Evolutionary conservation across 441 rosid species (phyloP).

Genomic region (Erodium moschatum): DNA sequence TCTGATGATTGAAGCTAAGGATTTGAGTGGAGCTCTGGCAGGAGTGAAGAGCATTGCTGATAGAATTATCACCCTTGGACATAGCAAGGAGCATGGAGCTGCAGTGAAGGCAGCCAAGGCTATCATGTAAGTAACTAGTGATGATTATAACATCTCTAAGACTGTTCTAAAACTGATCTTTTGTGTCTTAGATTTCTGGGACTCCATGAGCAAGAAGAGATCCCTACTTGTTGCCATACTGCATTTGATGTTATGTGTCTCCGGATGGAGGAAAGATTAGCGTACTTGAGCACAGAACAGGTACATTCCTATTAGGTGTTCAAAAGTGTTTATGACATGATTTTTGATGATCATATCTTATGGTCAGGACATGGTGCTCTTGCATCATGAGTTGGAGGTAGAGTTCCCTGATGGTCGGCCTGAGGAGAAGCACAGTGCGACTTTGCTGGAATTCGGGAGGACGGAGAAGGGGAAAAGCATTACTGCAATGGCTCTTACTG

Average conservation of each 20-base stretch:
- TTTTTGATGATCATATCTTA: background rate
- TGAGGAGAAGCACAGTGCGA: constrained; percentile 54
- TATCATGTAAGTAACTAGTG: constrained; percentile 38
- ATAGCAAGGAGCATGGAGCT: constrained; percentile 43
- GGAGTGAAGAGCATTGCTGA: constrained; percentile 41
- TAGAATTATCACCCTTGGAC: constrained; percentile 50
- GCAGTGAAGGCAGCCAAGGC: constrained; percentile 66
- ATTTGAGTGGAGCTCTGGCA: constrained; percentile 26
- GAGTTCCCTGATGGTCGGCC: constrained; percentile 51
- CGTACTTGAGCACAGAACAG: constrained; percentile 65
- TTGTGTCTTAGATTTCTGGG: constrained; percentile 57
- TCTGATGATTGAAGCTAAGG: constrained; percentile 31
- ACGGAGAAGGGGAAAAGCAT: constrained; percentile 44
- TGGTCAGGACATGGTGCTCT: constrained; percentile 85
- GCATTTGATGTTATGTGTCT: constrained; percentile 58
- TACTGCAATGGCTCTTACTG: constrained; percentile 89
- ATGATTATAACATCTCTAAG: no score
- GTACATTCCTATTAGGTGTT: constrained; percentile 22
- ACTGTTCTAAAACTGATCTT: constrained; percentile 6
- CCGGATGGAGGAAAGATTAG: constrained; percentile 75
- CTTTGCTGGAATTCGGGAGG: constrained; percentile 71
- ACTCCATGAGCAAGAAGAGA: constrained; percentile 47
- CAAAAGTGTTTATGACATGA: no score
- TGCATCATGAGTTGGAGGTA: constrained; percentile 79
- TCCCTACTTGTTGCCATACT: constrained; percentile 52